phyloP scores from a whole-genome alignment of 1,284 basidiomycete genomes.

The Tilletia indica region DNA sequence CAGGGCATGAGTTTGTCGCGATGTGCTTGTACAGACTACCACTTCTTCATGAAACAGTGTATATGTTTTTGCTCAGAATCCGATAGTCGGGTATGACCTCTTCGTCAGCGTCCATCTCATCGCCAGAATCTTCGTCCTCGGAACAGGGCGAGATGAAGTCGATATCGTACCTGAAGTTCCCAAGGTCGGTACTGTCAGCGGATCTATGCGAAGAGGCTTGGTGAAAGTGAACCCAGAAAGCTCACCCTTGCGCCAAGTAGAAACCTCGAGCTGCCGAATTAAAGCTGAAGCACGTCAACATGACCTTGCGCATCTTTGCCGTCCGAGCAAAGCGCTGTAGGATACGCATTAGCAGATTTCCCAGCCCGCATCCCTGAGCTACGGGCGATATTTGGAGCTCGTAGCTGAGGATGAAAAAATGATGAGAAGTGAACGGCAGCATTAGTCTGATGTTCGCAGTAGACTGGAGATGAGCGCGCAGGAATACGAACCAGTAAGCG shows the following conservation, averaged over 20 bases:
- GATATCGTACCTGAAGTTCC: neutral
- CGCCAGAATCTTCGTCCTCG: too few relatives aligned
- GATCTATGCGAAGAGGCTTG: neutral
- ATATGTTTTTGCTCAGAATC: neutral
- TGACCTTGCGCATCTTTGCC: constrained; percentile 17
- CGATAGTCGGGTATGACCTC: neutral
- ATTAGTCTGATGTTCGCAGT: neutral
- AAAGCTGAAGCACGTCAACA: constrained; percentile 17
- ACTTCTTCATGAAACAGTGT: neutral
- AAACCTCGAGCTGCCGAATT: constrained; percentile 10
- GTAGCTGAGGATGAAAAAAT: constrained; percentile 7
- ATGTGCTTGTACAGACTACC: neutral
- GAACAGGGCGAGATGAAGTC: neutral
- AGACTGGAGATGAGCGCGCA: neutral
- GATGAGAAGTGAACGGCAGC: too few relatives aligned
- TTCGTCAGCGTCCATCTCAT: neutral
- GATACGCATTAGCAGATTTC: neutral
- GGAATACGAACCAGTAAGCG: constrained; percentile 15
- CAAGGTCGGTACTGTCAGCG: neutral
- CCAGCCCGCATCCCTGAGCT: neutral
- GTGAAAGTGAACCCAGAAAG: neutral
- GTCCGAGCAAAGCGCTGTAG: neutral
- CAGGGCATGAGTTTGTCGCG: constrained; percentile 32
- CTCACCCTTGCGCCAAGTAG: constrained; percentile 15
- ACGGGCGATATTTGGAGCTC: neutral